Evolutionary conservation across 2,329 filamentous ascomycete genomes (phyloP).

Genomic region (Alternaria incomplexa): DNA sequence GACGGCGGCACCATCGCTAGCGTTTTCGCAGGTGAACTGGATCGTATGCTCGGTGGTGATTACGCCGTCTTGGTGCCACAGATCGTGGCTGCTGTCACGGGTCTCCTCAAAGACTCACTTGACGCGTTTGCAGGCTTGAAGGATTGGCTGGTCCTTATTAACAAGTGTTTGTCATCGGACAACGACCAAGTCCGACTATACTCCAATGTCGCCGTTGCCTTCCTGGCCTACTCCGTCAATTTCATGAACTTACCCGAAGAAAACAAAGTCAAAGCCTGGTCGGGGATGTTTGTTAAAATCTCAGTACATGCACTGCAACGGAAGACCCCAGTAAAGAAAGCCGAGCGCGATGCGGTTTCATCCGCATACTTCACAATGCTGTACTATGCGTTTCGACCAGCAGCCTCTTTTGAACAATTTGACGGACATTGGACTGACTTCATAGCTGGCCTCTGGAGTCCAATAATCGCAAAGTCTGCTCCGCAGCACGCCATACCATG

Average conservation of each 20-base stretch:
- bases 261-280: slow-evolving; percentile 56
- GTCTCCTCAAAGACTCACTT: slow-evolving; percentile 71
- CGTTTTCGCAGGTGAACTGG: slow-evolving; percentile 71
- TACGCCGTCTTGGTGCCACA: slow-evolving; percentile 75
- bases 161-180: slow-evolving; percentile 81
- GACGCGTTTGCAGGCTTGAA: slow-evolving; percentile 74
- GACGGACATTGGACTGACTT: slow-evolving; percentile 81
- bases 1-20: slow-evolving; percentile 63
- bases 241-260: slow-evolving; percentile 38
- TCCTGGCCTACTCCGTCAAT: slow-evolving; percentile 78
- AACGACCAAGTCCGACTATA: slow-evolving; percentile 69
- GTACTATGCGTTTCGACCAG: slow-evolving; percentile 67
- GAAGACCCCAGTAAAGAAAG: slow-evolving; percentile 69
- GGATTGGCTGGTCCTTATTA: slow-evolving; percentile 78
- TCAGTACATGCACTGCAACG: slow-evolving; percentile 35
- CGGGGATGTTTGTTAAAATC: slow-evolving; percentile 37
- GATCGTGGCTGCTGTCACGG: slow-evolving; percentile 84
- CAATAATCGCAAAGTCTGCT: slow-evolving; percentile 27
- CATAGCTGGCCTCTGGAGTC: slow-evolving; percentile 67
- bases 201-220: slow-evolving; percentile 85
- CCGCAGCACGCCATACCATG: slow-evolving; percentile 50
- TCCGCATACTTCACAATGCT: slow-evolving; percentile 70
- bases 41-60: slow-evolving; percentile 62
- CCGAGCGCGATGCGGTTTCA: slow-evolving; percentile 65
- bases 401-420: slow-evolving; percentile 67